These are phyloP conservation scores for Zygosaccharomyces pseudobailii DNA, from an alignment of 1,139 yeast genomes.

Conservation along the genomic window DNA sequence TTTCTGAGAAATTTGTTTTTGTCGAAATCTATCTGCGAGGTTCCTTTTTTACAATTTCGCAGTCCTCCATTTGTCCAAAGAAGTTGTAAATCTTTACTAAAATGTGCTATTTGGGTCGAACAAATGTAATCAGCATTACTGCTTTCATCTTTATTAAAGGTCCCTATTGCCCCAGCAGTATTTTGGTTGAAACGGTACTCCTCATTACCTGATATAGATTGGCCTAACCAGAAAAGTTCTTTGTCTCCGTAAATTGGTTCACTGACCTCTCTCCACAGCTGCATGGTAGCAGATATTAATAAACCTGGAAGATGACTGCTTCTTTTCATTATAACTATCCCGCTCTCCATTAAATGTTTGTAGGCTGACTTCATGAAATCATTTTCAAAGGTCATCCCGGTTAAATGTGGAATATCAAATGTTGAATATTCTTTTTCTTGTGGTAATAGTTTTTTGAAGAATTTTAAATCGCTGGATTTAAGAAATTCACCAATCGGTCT, in stretches of 20 bases:
- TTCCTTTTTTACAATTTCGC: conserved; percentile 8
- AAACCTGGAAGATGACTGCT: conserved; percentile 42
- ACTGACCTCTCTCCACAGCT: conserved; percentile 20
- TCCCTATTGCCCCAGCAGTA: conserved; percentile 11
- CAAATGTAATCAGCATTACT: conserved; percentile 7
- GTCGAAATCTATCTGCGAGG: conserved; percentile 12
- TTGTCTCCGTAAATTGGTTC: conserved; percentile 49
- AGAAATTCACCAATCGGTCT: conserved; percentile 31
- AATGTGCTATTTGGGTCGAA: conserved; percentile 12
- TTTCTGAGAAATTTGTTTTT: conserved; percentile 3
- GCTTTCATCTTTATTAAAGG: conserved; percentile 2
- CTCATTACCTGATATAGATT: conserved; percentile 19
- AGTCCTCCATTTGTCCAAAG: conserved; percentile 16
- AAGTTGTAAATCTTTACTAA: conserved; percentile 4
- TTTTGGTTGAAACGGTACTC: conserved; percentile 9
- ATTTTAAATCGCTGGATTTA: conserved; percentile 4
- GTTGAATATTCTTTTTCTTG: conserved; percentile 13
- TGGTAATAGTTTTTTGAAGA: neutral
- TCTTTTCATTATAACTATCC: conserved; percentile 46
- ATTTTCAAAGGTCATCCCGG: conserved; percentile 40
- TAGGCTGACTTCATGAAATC: conserved; percentile 42
- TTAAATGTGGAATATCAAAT: conserved; percentile 39
- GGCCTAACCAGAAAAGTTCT: conserved; percentile 53
- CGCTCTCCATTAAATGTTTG: conserved; percentile 54
- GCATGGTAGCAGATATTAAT: conserved; percentile 41